Percentiles rank a stretch among this genome's conserved stretches.
Evolutionary conservation across 2,329 filamentous ascomycete genomes (phyloP).

Genomic region (Dactylonectria macrodidyma): DNA sequence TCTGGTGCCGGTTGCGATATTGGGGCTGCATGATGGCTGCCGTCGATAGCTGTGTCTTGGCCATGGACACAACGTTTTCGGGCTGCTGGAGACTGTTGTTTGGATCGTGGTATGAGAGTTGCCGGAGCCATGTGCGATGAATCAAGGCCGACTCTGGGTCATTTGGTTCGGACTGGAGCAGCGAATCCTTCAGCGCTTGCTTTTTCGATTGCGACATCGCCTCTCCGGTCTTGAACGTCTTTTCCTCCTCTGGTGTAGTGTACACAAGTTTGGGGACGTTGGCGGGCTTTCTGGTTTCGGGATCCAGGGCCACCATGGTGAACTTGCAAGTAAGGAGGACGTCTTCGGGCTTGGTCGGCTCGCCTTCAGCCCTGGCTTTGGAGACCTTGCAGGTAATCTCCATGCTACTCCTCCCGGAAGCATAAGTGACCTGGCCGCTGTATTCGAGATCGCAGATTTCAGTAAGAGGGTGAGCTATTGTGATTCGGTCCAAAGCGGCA

Average conservation of each 20-base stretch:
- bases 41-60: slow-evolving; percentile 46
- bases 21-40: slow-evolving; percentile 52
- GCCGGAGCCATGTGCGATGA: slow-evolving; percentile 49
- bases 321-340: slow-evolving; percentile 60
- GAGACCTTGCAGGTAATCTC: slow-evolving; percentile 83
- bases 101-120: slow-evolving; percentile 49
- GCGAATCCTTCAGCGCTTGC: slow-evolving; percentile 40
- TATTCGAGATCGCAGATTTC: slow-evolving; percentile 86
- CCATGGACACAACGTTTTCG: slow-evolving; percentile 46
- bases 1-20: slow-evolving; percentile 49
- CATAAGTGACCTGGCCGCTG: slow-evolving; percentile 74
- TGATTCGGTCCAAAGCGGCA: slow-evolving; percentile 65
- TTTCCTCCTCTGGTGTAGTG: slow-evolving; percentile 48
- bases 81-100: slow-evolving; percentile 47
- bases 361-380: slow-evolving; percentile 73
- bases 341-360: slow-evolving; percentile 62
- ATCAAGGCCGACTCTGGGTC: slow-evolving; percentile 49
- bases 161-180: slow-evolving; percentile 48
- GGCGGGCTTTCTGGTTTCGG: slow-evolving; percentile 47
- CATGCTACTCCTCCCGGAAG: slow-evolving; percentile 80
- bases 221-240: slow-evolving; percentile 46
- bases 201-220: slow-evolving; percentile 47
- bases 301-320: slow-evolving; percentile 50
- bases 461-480: slow-evolving; percentile 77
- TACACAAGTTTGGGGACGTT: slow-evolving; percentile 43